Conservation (phyloP, 2,329 filamentous ascomycete species). For the Chaetomiaceae sp. region DNA sequence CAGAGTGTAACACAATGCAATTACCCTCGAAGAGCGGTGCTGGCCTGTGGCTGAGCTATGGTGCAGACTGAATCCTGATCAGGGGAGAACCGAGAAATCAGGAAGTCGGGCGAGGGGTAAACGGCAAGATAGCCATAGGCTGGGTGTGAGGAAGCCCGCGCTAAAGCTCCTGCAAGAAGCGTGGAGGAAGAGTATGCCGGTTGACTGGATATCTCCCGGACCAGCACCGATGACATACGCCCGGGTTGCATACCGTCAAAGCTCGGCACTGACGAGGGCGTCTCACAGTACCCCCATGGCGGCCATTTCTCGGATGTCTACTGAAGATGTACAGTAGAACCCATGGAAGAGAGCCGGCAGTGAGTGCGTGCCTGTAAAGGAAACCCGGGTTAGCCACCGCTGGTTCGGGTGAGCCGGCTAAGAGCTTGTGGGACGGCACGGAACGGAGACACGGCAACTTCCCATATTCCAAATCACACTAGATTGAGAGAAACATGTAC, state of each 20-base stretch:
- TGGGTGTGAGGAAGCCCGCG: neutral
- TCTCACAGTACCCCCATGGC: too few species aligned
- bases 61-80: neutral
- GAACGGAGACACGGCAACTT: slow-evolving; percentile 9
- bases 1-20: slow-evolving; percentile 15
- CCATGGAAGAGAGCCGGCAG: neutral
- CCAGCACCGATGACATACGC: neutral
- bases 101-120: neutral
- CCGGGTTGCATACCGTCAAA: too few species aligned
- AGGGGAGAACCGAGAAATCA: neutral
- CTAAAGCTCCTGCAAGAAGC: neutral
- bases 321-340: neutral
- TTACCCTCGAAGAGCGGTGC: slow-evolving; percentile 8
- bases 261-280: neutral
- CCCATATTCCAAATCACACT: slow-evolving; percentile 22
- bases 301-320: neutral
- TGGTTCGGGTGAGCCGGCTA: neutral
- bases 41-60: too few species aligned
- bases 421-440: slow-evolving; percentile 10
- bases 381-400: slow-evolving; percentile 10
- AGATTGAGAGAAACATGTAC: slow-evolving; percentile 16
- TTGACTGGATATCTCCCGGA: neutral
- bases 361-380: neutral
- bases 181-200: too few species aligned
- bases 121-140: neutral